Conservation (phyloP, 768 basidiomycete species). For the Tricholomella constricta region DNA sequence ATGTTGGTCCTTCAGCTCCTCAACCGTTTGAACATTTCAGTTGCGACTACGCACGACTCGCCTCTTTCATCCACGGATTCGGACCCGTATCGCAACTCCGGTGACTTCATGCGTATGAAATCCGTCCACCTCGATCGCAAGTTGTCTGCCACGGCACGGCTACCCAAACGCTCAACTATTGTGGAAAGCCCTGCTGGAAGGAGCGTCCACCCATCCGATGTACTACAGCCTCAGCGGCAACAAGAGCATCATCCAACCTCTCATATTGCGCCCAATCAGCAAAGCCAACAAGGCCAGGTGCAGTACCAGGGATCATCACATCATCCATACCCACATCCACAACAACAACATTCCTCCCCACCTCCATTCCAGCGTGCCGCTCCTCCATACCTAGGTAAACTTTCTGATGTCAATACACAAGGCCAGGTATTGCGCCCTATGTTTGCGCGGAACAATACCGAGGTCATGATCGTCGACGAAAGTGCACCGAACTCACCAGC, state of each 20-base stretch:
- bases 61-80: constrained; percentile 44
- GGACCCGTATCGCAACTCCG: constrained; percentile 84
- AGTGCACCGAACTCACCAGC: constrained; percentile 72
- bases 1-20: neutral
- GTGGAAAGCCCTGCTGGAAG: constrained; percentile 93
- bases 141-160: constrained; percentile 86
- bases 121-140: constrained; percentile 95
- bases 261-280: constrained; percentile 33
- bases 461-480: constrained; percentile 88
- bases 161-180: constrained; percentile 93
- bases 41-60: constrained; percentile 28
- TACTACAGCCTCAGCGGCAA: constrained; percentile 47
- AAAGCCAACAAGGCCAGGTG: constrained; percentile 37
- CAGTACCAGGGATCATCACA: constrained; percentile 36
- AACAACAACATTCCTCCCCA: constrained; percentile 30
- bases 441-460: constrained; percentile 78
- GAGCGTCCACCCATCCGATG: constrained; percentile 75
- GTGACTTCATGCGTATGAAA: constrained; percentile 93
- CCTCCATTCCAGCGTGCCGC: constrained; percentile 31
- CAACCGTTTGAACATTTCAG: constrained; percentile 21
- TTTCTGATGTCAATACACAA: constrained; percentile 35
- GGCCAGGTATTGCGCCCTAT: constrained; percentile 64
- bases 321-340: constrained; percentile 26
- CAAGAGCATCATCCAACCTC: constrained; percentile 39
- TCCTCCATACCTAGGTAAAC: constrained; percentile 41